Conservation (phyloP, 495 filamentous ascomycete species). For the Hypoxylon perforatum region DNA sequence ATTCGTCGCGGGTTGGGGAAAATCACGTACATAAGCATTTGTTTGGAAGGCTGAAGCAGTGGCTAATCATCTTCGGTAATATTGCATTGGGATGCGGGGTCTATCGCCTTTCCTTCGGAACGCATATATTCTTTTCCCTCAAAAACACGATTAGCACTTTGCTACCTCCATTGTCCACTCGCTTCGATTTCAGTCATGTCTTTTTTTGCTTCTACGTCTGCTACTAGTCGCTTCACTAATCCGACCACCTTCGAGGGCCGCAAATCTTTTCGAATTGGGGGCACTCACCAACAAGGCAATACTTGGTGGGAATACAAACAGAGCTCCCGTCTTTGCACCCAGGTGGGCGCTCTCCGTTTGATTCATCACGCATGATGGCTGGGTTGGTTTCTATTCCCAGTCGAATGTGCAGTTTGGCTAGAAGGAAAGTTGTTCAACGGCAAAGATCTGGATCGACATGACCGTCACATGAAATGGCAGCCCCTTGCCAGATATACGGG, state of each 20-base stretch:
- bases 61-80: slow-evolving; percentile 54
- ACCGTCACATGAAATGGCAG: neutral
- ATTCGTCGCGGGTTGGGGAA: slow-evolving; percentile 40
- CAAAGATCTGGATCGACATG: slow-evolving; percentile 1
- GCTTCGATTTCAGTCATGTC: neutral
- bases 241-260: neutral
- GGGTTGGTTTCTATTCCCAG: neutral
- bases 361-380: neutral
- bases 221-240: neutral
- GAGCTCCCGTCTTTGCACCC: neutral
- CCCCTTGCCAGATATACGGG: slow-evolving; percentile 3
- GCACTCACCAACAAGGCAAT: neutral
- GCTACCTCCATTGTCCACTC: neutral
- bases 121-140: slow-evolving; percentile 43
- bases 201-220: no score
- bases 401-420: slow-evolving; percentile 5
- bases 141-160: slow-evolving; percentile 9
- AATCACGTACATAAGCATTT: slow-evolving; percentile 51
- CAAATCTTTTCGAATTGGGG: neutral
- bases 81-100: slow-evolving; percentile 54
- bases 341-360: neutral
- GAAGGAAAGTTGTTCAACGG: neutral
- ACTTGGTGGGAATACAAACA: slow-evolving; percentile 3
- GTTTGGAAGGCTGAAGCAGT: slow-evolving; percentile 46
- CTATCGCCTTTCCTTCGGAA: slow-evolving; percentile 44